Percentiles rank a stretch among this genome's conserved stretches.
These are phyloP conservation scores for Collybia nuda DNA, from an alignment of 768 basidiomycete species.

Conservation along the genomic window DNA sequence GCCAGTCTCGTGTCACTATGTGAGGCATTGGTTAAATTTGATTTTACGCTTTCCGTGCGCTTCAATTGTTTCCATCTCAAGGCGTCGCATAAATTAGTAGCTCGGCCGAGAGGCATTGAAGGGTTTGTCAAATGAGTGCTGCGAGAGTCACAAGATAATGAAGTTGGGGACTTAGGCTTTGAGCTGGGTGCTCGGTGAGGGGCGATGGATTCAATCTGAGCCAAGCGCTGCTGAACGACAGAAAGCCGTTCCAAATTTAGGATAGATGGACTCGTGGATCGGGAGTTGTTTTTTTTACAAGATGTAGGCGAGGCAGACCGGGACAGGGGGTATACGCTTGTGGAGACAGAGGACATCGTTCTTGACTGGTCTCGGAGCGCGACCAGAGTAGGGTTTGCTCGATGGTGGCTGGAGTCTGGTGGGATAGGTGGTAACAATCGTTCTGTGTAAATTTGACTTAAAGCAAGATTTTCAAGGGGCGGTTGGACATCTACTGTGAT, in stretches of 20 bases:
- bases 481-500: neutral
- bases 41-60: constrained; percentile 10
- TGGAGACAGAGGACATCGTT: constrained; percentile 16
- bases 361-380: constrained; percentile 1
- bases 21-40: constrained; percentile 18
- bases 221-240: constrained; percentile 65
- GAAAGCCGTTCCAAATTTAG: constrained; percentile 59
- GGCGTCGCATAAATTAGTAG: neutral
- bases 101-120: neutral
- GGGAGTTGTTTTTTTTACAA: constrained; percentile 4
- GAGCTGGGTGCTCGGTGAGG: constrained; percentile 12
- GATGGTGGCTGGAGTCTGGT: neutral
- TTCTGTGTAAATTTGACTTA: constrained; percentile 21
- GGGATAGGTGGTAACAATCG: constrained; percentile 33
- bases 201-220: constrained; percentile 50
- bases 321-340: constrained; percentile 24
- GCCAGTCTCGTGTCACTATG: constrained; percentile 10
- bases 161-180: constrained; percentile 7
- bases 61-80: constrained; percentile 1
- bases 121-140: constrained; percentile 9
- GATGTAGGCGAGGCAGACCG: constrained; percentile 19
- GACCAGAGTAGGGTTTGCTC: neutral
- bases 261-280: constrained; percentile 56
- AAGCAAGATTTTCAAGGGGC: neutral
- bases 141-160: constrained; percentile 4